These are phyloP conservation scores for Fusarium sp. DNA, from an alignment of 2,329 filamentous ascomycete genomes.

Conservation along the genomic window DNA sequence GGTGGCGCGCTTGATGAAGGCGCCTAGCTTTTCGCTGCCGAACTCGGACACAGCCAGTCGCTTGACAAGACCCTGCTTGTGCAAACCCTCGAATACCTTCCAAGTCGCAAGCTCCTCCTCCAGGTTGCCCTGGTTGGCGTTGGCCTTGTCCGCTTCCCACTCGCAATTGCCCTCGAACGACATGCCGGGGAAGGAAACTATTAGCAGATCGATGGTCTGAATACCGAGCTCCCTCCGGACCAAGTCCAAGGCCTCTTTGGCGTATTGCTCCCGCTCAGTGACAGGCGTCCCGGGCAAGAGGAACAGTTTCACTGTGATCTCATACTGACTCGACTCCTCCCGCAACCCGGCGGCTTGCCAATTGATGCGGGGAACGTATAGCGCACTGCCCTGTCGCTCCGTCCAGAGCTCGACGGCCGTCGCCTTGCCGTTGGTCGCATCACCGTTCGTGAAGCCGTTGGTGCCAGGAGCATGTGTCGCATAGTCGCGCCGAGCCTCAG, in stretches of 20 bases:
- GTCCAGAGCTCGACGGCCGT: constrained; percentile 72
- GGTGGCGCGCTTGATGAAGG: constrained; percentile 77
- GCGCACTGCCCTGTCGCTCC: constrained; percentile 65
- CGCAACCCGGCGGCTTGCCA: constrained; percentile 77
- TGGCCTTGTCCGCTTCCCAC: constrained; percentile 75
- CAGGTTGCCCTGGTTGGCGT: constrained; percentile 72
- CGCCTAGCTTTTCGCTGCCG: constrained; percentile 83
- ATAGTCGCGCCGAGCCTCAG: constrained; percentile 76
- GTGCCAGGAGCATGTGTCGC: constrained; percentile 44
- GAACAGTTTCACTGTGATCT: constrained; percentile 96
- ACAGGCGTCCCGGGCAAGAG: constrained; percentile 81
- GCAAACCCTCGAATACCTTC: constrained; percentile 78
- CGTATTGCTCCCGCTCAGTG: constrained; percentile 75
- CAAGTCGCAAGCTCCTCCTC: constrained; percentile 77
- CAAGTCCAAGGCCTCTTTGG: constrained; percentile 80
- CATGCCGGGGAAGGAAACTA: constrained; percentile 92
- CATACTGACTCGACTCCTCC: constrained; percentile 88
- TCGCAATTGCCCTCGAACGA: constrained; percentile 94
- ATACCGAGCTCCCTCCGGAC: constrained; percentile 85
- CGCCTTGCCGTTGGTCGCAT: constrained; percentile 38
- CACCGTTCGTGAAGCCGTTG: constrained; percentile 51
- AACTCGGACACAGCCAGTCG: constrained; percentile 92
- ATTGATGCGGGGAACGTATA: constrained; percentile 84
- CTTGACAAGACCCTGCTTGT: constrained; percentile 76
- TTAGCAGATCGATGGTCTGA: constrained; percentile 83